A percentile compares a stretch with the other conserved stretches of the same genome.
These are phyloP conservation scores for Verticillium tricorpus DNA, from an alignment of 2,329 filamentous ascomycete species.

Conservation along the genomic window DNA sequence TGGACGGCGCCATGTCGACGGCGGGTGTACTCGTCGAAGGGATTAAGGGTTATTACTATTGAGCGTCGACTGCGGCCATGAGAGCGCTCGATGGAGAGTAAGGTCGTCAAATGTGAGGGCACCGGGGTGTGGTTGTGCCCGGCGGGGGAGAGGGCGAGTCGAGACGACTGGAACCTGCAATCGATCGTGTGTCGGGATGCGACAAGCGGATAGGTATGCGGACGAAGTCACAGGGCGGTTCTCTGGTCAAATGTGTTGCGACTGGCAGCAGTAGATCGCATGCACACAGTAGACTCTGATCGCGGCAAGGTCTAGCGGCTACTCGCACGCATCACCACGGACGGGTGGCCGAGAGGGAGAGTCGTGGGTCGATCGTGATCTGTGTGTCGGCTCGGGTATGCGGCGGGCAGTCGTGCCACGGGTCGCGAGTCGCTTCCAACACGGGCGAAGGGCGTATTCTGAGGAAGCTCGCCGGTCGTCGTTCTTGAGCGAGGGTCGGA, in stretches of 20 bases:
- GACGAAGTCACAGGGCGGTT: neutral
- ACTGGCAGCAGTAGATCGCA: neutral
- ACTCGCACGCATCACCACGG: neutral
- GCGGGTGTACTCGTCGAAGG: neutral
- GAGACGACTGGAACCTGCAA: neutral
- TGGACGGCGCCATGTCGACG: constrained; percentile 47
- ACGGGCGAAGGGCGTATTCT: neutral
- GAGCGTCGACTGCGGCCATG: constrained; percentile 22
- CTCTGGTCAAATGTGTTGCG: neutral
- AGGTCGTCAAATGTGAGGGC: neutral
- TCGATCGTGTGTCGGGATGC: neutral
- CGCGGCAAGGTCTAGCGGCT: neutral
- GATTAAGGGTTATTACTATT: neutral
- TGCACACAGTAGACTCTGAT: neutral
- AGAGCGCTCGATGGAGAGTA: constrained; percentile 3
- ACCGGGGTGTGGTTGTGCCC: neutral
- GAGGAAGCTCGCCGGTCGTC: neutral
- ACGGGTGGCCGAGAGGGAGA: neutral
- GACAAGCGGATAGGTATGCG: neutral
- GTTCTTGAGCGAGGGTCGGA: neutral
- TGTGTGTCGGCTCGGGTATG: neutral
- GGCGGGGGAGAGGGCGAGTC: neutral
- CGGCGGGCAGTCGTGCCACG: neutral
- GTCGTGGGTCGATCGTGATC: neutral
- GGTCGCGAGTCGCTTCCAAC: neutral